Base-by-base conservation (phyloP, 2,329 filamentous ascomycete species). In the Juglanconis juglandina region DNA sequence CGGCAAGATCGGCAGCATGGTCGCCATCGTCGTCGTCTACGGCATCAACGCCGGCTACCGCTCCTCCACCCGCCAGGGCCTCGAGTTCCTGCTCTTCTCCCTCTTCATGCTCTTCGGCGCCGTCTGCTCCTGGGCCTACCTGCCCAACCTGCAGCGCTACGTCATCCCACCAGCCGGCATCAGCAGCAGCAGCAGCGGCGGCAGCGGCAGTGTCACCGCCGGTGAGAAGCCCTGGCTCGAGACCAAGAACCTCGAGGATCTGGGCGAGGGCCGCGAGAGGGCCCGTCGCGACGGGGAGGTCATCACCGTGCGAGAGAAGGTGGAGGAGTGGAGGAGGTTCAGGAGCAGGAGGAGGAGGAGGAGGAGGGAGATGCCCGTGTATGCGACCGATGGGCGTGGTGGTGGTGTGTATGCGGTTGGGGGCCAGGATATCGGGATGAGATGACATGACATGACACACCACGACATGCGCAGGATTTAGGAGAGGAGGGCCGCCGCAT, bases 1-100 rank as follows among this genome's bases (percentile, higher is more conserved):
- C 0, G 85, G 84, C 10, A 87, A 87, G 66, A 70, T 84, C 1
- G 84, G 83, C 32, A 82, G 81, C 60, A 79, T 87, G 54, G 70
- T 81, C 5, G 81, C 80, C 53, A 74, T 82, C 17, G 67, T 81
- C 11, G 73, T 82, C 33, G 78, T 82, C 1, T 81, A 79, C 65
- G 79, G 76, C 58, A 80, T 82, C 69, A 80, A 81, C 67, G 65
- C 69, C 14, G 72, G 75, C 13, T 81, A 81, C 68, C 65, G 68
- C 46, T 75, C 72, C 58, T 53, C 70, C 2, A 76, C 71, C 3
- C 73, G 76, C 1, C 80, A 82, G 63, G 79, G 79, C 0, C 75
- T 82, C 34, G 75, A 81, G 44, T 81, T 82, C 61, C 66, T 82
- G 13, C 71, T 82, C 1, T 82, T 83, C 61, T 79, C 79, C 8